Conservation (phyloP, 805 yeast species). For the Ogataea parapolymorpha region DNA sequence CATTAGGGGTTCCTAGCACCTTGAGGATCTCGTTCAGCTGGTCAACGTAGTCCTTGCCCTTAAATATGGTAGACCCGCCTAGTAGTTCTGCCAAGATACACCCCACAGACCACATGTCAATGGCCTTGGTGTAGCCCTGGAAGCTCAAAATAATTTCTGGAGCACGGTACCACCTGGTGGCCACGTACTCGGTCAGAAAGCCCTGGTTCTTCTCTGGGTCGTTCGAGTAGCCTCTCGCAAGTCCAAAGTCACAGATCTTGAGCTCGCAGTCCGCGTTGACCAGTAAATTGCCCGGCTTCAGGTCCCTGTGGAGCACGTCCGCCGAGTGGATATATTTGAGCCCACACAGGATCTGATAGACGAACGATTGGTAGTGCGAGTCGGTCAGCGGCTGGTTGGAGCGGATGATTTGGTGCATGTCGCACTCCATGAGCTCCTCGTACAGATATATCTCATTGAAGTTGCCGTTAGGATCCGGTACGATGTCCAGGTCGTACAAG, state of each 20-base stretch:
- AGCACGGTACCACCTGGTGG: constrained; percentile 98
- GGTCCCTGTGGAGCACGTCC: constrained; percentile 89
- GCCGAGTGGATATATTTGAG: constrained; percentile 93
- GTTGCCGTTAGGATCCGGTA: constrained; percentile 61
- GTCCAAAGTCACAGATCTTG: constrained; percentile 94
- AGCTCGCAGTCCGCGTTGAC: constrained; percentile 96
- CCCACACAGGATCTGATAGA: constrained; percentile 90
- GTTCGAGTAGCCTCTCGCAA: constrained; percentile 86
- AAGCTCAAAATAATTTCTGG: constrained; percentile 96
- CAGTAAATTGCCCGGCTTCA: constrained; percentile 89
- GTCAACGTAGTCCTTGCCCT: constrained; percentile 95
- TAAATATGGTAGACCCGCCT: constrained; percentile 87
- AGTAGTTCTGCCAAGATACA: constrained; percentile 92
- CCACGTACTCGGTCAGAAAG: constrained; percentile 96
- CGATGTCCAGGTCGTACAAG: constrained; percentile 89
- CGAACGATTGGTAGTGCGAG: constrained; percentile 89
- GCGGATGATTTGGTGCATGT: constrained; percentile 94
- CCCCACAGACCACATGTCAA: constrained; percentile 97
- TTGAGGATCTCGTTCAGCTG: constrained; percentile 85
- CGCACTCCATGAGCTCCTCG: constrained; percentile 98
- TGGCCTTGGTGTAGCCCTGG: constrained; percentile 93
- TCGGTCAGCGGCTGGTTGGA: constrained; percentile 93
- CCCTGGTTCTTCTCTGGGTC: constrained; percentile 85
- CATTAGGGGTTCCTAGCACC: constrained; percentile 89
- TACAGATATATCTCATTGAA: constrained; percentile 91